Percentiles rank a stretch among this genome's conserved stretches.
Conservation (phyloP, 2,329 filamentous ascomycete species). For the Metarhizium rileyi region DNA sequence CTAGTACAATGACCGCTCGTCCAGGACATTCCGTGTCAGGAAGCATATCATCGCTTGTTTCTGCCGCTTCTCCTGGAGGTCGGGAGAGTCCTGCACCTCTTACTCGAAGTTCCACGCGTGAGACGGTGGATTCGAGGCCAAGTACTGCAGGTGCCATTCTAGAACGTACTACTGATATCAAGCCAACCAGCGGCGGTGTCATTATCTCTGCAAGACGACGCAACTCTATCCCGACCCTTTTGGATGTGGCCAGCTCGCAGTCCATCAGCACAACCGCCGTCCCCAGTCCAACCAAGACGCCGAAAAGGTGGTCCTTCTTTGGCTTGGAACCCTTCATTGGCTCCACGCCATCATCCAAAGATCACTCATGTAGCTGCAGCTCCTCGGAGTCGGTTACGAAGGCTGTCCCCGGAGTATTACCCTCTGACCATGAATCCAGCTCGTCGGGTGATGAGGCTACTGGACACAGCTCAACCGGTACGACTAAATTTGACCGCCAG, state of each 20-base stretch:
- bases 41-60: conserved; percentile 71
- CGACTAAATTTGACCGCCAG: conserved; percentile 21
- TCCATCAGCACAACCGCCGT: conserved; percentile 26
- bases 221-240: conserved; percentile 49
- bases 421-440: conserved; percentile 28
- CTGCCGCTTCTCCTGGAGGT: conserved; percentile 38
- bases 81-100: conserved; percentile 28
- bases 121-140: conserved; percentile 44
- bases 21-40: conserved; percentile 65
- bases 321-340: conserved; percentile 45
- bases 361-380: conserved; percentile 36
- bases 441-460: conserved; percentile 12
- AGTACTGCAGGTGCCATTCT: conserved; percentile 64
- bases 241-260: conserved; percentile 28
- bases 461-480: conserved; percentile 12
- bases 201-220: conserved; percentile 36
- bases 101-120: conserved; percentile 30
- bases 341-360: conserved; percentile 35
- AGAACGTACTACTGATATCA: conserved; percentile 32
- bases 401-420: conserved; percentile 18
- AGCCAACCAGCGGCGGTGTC: conserved; percentile 9
- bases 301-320: conserved; percentile 54
- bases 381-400: conserved; percentile 31
- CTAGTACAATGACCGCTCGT: conserved; percentile 63
- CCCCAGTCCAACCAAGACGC: conserved; percentile 39